These are phyloP conservation scores for Orbilia javanica DNA, from an alignment of 2,329 filamentous ascomycete species.

Conservation along the genomic window DNA sequence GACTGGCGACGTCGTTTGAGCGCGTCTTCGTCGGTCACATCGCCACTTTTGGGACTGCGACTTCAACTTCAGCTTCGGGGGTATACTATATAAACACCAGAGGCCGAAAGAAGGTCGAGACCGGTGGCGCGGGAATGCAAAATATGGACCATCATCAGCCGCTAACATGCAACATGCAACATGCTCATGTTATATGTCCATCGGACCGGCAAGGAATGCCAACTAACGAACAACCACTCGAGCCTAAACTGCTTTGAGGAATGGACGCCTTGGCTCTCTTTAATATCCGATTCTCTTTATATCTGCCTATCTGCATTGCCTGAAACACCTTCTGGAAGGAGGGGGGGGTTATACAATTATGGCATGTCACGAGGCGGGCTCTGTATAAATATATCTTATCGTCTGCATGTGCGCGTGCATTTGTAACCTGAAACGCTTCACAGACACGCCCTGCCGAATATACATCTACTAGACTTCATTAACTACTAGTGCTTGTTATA, in stretches of 20 bases:
- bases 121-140: conserved; percentile 5
- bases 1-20: conserved; percentile 37
- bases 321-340: not conserved
- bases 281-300: not conserved
- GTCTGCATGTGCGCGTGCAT: too few species aligned
- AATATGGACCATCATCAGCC: not conserved
- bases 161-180: not conserved
- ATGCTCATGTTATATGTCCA: too few species aligned
- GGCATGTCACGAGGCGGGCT: too few species aligned
- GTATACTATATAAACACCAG: not conserved
- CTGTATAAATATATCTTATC: too few species aligned
- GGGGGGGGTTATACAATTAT: too few species aligned
- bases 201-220: not conserved
- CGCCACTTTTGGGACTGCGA: not conserved
- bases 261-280: too few species aligned
- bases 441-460: too few species aligned
- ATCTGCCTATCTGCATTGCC: not conserved
- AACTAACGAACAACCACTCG: too few species aligned
- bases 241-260: not conserved
- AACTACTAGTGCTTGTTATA: too few species aligned
- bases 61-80: not conserved
- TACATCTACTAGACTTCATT: too few species aligned
- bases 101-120: not conserved
- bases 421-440: too few species aligned
- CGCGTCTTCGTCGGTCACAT: conserved; percentile 12